Conservation (phyloP, 805 yeast genomes). For the Candida nanaspora region DNA sequence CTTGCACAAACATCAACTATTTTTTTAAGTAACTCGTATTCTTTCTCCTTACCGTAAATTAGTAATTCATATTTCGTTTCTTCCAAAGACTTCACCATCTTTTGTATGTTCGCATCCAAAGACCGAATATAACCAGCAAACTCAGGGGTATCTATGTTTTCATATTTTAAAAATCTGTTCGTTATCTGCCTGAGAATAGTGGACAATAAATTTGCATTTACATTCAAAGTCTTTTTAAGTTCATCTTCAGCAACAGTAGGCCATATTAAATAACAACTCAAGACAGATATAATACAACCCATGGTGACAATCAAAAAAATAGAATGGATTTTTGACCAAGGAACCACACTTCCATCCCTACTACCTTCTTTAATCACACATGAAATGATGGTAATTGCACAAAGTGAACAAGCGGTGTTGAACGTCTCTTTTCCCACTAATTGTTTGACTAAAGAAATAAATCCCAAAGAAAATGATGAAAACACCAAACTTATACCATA, state of each 20-base stretch:
- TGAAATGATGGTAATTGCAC: slow-evolving; percentile 63
- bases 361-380: slow-evolving; percentile 72
- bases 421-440: slow-evolving; percentile 59
- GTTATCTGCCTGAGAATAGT: slow-evolving; percentile 37
- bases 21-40: slow-evolving; percentile 36
- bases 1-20: slow-evolving; percentile 46
- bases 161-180: slow-evolving; percentile 43
- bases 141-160: slow-evolving; percentile 34
- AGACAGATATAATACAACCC: slow-evolving; percentile 56
- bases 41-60: slow-evolving; percentile 46
- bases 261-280: slow-evolving; percentile 56
- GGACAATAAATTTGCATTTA: slow-evolving; percentile 46
- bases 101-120: slow-evolving; percentile 33
- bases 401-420: slow-evolving; percentile 75
- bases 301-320: slow-evolving; percentile 49
- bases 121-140: slow-evolving; percentile 25
- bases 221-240: slow-evolving; percentile 40
- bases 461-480: slow-evolving; percentile 51
- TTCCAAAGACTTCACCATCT: slow-evolving; percentile 34
- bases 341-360: slow-evolving; percentile 48
- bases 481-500: slow-evolving; percentile 46
- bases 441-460: slow-evolving; percentile 64
- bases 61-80: slow-evolving; percentile 60
- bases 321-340: slow-evolving; percentile 44
- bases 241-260: slow-evolving; percentile 49